phyloP scores from a whole-genome alignment of 805 yeast genomes.

The Suhomyces sp. region DNA sequence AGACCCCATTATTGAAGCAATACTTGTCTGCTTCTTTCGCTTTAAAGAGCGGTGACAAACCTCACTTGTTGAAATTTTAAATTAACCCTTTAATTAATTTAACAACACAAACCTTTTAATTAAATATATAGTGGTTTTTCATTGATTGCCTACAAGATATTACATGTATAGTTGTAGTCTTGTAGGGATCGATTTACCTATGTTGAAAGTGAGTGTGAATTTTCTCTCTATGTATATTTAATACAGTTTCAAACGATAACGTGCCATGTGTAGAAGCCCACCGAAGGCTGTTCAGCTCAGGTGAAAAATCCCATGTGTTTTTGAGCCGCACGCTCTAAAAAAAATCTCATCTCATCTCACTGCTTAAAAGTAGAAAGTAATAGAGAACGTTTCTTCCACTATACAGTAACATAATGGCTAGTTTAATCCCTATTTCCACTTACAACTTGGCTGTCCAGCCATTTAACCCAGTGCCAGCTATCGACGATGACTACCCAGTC shows the following conservation, averaged over 20 bases:
- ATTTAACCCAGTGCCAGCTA: slow-evolving; percentile 82
- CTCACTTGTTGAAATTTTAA: slow-evolving; percentile 97
- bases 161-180: slow-evolving; percentile 2
- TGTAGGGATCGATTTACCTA: background rate
- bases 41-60: slow-evolving; percentile 96
- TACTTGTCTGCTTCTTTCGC: slow-evolving; percentile 95
- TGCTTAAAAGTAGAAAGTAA: background rate
- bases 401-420: slow-evolving; percentile 49
- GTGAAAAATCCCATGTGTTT: background rate
- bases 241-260: slow-evolving; percentile 15
- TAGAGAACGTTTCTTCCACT: slow-evolving; percentile 6
- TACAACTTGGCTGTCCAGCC: slow-evolving; percentile 85
- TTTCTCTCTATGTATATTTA: slow-evolving; percentile 30
- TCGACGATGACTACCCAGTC: slow-evolving; percentile 81
- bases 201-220: slow-evolving; percentile 11
- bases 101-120: background rate
- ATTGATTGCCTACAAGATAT: slow-evolving; percentile 2
- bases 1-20: slow-evolving; percentile 95
- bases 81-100: slow-evolving; percentile 53
- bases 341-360: slow-evolving; percentile 13
- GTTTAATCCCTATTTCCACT: slow-evolving; percentile 78
- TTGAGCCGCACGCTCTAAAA: background rate
- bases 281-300: background rate
- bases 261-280: background rate
- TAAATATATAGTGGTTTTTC: slow-evolving; percentile 1